phyloP scores from a whole-genome alignment of 1,284 basidiomycete species.

The Ganoderma meredithae region DNA sequence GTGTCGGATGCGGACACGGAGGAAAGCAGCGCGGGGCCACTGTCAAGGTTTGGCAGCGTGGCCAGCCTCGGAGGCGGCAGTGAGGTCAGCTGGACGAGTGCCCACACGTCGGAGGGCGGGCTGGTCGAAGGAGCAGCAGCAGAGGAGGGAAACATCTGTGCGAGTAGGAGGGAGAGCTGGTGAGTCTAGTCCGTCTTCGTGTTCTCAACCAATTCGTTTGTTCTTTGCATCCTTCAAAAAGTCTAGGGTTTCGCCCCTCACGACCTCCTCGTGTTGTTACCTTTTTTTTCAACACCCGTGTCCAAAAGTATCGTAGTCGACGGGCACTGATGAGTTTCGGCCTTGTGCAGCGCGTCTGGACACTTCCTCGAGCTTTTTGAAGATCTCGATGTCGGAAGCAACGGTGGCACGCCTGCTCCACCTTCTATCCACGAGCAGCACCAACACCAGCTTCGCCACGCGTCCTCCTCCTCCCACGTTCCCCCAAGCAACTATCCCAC shows the following conservation, averaged over 20 bases:
- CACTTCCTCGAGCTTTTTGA: slow-evolving; percentile 37
- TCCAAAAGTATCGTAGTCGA: background rate
- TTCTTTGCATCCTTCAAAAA: background rate
- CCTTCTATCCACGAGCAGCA: slow-evolving; percentile 23
- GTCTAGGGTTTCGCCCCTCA: background rate
- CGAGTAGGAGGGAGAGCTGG: slow-evolving; percentile 33
- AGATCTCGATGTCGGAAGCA: slow-evolving; percentile 34
- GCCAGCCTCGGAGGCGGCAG: slow-evolving; percentile 38
- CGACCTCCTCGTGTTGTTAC: background rate
- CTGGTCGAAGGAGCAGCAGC: slow-evolving; percentile 15
- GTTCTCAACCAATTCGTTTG: background rate
- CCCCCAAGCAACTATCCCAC: slow-evolving; percentile 23
- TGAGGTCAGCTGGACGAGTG: slow-evolving; percentile 39
- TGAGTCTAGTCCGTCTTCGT: slow-evolving; percentile 26
- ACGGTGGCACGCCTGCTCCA: slow-evolving; percentile 28
- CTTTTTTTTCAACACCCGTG: background rate
- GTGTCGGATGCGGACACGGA: slow-evolving; percentile 36
- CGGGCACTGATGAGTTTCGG: slow-evolving; percentile 18
- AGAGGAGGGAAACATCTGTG: slow-evolving; percentile 26
- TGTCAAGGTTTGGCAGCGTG: slow-evolving; percentile 38
- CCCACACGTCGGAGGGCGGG: slow-evolving; percentile 30
- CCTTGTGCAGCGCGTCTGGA: slow-evolving; percentile 31
- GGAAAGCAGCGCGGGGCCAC: slow-evolving; percentile 30
- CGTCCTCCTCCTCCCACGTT: slow-evolving; percentile 23
- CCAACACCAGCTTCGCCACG: slow-evolving; percentile 20